Evolutionary conservation across 169 alveolate species (phyloP).

Genomic region (Plasmodium malariae): DNA sequence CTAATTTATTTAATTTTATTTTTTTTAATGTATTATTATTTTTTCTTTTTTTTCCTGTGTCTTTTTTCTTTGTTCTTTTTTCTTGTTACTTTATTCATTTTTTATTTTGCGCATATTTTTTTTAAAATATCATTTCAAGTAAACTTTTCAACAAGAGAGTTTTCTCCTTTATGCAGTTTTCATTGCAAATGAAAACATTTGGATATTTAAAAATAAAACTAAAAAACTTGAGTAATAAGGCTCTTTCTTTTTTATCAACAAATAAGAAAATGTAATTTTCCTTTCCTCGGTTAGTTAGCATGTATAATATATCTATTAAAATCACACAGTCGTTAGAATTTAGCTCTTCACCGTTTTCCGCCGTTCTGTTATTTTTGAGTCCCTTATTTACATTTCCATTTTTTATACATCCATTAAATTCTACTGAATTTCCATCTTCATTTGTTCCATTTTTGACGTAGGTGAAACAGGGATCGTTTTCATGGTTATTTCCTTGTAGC

Average conservation of each 20-base stretch:
- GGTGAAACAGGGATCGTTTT: background rate
- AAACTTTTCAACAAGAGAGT: conserved; percentile 40
- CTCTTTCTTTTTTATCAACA: conserved; percentile 63
- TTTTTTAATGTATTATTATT: background rate
- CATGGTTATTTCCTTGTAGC: background rate
- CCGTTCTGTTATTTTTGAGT: background rate
- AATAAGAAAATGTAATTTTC: conserved; percentile 57
- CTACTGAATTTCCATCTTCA: background rate
- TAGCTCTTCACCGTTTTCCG: background rate
- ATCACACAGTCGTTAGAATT: conserved; percentile 21
- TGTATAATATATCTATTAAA: conserved; percentile 57
- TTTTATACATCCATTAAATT: too few relatives aligned
- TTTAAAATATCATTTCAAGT: conserved; percentile 33
- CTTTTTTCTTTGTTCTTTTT: background rate
- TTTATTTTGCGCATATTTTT: conserved; percentile 4
- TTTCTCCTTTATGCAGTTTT: conserved; percentile 57
- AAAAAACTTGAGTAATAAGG: conserved; percentile 22
- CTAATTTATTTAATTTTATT: background rate
- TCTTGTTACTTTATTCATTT: conserved; percentile 9
- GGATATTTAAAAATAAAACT: conserved; percentile 30
- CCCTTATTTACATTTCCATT: background rate
- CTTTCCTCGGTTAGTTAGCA: conserved; percentile 53
- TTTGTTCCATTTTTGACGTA: background rate
- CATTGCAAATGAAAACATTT: conserved; percentile 49
- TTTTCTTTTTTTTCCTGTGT: background rate